Evolutionary conservation across 768 basidiomycete species (phyloP).

Genomic region (Amanita pseudoporphyria): DNA sequence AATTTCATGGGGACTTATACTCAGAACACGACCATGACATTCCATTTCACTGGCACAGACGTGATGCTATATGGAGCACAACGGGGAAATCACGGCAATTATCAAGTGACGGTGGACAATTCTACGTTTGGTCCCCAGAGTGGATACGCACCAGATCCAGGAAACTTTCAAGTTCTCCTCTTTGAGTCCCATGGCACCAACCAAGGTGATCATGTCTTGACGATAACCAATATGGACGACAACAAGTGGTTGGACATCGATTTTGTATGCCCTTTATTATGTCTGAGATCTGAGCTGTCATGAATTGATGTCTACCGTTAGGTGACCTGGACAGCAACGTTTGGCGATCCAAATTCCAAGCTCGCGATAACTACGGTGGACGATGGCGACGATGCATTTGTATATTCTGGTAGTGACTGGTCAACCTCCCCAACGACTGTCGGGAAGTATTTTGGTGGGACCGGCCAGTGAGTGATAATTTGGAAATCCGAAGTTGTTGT

Average conservation of each 20-base stretch:
- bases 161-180: neutral
- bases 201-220: neutral
- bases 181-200: neutral
- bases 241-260: constrained; percentile 2
- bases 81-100: constrained; percentile 23
- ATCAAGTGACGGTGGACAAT: constrained; percentile 31
- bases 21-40: constrained; percentile 21
- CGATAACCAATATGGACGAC: neutral
- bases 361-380: neutral
- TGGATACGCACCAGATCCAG: neutral
- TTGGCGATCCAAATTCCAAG: neutral
- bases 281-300: neutral
- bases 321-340: constrained; percentile 2
- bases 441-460: constrained; percentile 1
- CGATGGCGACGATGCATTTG: neutral
- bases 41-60: constrained; percentile 40
- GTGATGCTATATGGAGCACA: constrained; percentile 43
- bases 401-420: constrained; percentile 7
- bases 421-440: neutral
- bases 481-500: neutral
- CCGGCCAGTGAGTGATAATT: constrained; percentile 3
- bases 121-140: neutral
- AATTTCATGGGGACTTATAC: constrained; percentile 28
- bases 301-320: neutral
- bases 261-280: neutral